Conservation (phyloP, 129 eudicot genomes). For the sunflower (Helianthus annuus) region DNA sequence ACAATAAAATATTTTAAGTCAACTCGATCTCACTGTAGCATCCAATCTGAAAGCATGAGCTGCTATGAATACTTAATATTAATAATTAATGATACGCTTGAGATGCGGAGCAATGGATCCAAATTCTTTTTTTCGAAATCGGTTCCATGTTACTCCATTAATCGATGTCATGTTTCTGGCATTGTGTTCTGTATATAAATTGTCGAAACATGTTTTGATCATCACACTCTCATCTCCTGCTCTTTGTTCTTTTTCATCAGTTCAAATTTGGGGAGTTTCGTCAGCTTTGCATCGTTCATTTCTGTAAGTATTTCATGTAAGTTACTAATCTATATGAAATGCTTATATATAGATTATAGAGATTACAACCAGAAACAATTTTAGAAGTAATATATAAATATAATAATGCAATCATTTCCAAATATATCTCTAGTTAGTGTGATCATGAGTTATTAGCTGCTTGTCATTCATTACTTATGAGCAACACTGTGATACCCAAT, state of each 20-base stretch:
- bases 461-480: slow-evolving; percentile 2
- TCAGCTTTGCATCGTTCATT: background rate
- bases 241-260: background rate
- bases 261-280: slow-evolving; percentile 2
- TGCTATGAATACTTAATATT: background rate
- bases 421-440: no score
- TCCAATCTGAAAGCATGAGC: slow-evolving; percentile 9
- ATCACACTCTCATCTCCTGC: slow-evolving; percentile 10
- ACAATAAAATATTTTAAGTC: slow-evolving; percentile 33
- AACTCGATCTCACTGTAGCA: slow-evolving; percentile 34
- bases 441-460: background rate
- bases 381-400: no score
- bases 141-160: slow-evolving; percentile 43
- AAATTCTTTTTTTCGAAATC: slow-evolving; percentile 25
- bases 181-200: slow-evolving; percentile 35
- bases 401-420: no score
- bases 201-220: slow-evolving; percentile 21
- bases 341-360: no score
- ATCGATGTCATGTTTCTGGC: slow-evolving; percentile 21
- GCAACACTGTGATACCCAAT: background rate
- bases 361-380: no score
- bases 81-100: slow-evolving; percentile 35
- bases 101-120: slow-evolving; percentile 58
- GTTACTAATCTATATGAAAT: background rate
- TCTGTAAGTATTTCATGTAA: slow-evolving; percentile 23